A percentile compares a stretch with the other conserved stretches of the same genome.
Evolutionary conservation across 768 basidiomycete genomes (phyloP).

Genomic region (Panaeolus papilionaceus): DNA sequence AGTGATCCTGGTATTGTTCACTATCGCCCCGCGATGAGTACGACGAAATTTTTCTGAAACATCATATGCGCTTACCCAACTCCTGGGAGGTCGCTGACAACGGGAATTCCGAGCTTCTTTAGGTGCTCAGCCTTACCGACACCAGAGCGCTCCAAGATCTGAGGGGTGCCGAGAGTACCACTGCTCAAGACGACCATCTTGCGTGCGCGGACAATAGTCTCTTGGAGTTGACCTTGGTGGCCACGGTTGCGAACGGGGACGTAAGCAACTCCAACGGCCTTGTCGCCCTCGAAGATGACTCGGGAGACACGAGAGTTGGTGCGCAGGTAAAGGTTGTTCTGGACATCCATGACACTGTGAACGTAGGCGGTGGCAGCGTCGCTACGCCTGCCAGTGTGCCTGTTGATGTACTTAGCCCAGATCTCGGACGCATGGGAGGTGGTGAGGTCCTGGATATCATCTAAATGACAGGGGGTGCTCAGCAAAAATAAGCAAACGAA

Average conservation of each 20-base stretch:
- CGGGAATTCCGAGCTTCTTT: constrained; percentile 62
- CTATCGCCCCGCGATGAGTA: constrained; percentile 32
- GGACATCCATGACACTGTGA: constrained; percentile 73
- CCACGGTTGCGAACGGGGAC: constrained; percentile 67
- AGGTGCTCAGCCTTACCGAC: constrained; percentile 62
- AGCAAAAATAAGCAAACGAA: background rate
- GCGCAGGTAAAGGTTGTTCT: constrained; percentile 70
- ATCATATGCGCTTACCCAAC: constrained; percentile 54
- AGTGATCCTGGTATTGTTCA: constrained; percentile 78
- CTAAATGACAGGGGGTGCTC: constrained; percentile 35
- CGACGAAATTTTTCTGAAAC: background rate
- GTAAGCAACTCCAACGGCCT: constrained; percentile 75
- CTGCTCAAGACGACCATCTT: constrained; percentile 71
- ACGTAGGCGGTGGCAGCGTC: constrained; percentile 77
- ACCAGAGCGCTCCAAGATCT: constrained; percentile 77
- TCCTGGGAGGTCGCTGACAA: constrained; percentile 73
- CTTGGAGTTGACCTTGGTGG: constrained; percentile 54
- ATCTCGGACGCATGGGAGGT: constrained; percentile 71
- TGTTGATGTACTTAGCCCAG: constrained; percentile 81
- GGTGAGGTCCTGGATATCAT: constrained; percentile 72
- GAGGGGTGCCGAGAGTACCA: constrained; percentile 74
- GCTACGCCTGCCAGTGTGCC: constrained; percentile 73
- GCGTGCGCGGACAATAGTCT: constrained; percentile 71
- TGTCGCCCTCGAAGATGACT: constrained; percentile 75
- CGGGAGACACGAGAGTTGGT: constrained; percentile 71